Evolutionary conservation across 2,329 filamentous ascomycete genomes (phyloP).

Genomic region (Fusarium domesticum): DNA sequence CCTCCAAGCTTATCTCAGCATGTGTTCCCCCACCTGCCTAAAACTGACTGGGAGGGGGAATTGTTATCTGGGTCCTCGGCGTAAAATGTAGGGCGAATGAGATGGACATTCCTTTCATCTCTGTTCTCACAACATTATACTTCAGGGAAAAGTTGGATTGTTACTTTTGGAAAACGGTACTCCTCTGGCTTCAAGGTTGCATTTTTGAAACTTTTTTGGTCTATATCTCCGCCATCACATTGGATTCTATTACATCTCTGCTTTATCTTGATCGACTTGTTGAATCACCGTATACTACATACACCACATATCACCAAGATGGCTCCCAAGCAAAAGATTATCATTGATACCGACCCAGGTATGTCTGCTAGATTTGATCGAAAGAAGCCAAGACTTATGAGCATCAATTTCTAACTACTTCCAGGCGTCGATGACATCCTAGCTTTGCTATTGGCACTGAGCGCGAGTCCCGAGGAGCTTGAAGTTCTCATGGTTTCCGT

Average conservation of each 20-base stretch:
- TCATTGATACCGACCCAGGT: constrained; percentile 95
- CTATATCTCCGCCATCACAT: not conserved
- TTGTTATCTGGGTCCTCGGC: not conserved
- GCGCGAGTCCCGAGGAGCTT: constrained; percentile 76
- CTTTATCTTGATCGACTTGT: not conserved
- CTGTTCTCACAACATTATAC: constrained; percentile 4
- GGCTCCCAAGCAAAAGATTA: constrained; percentile 71
- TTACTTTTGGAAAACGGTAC: not conserved
- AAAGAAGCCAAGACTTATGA: not conserved
- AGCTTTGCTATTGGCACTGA: constrained; percentile 81
- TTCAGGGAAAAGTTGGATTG: not conserved
- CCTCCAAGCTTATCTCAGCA: constrained; percentile 26
- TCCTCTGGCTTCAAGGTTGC: not conserved
- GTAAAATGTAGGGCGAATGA: not conserved
- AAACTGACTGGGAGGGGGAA: constrained; percentile 27
- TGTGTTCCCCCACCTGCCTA: constrained; percentile 23
- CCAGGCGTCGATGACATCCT: constrained; percentile 84
- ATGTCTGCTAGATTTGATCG: constrained; percentile 24
- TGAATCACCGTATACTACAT: too few species aligned
- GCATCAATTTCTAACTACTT: constrained; percentile 1
- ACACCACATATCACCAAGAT: constrained; percentile 32
- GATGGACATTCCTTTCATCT: not conserved
- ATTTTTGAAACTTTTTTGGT: not conserved
- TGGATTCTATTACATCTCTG: not conserved
- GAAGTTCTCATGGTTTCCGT: constrained; percentile 83